Evolutionary conservation across 805 yeast species (phyloP), one percentile per base, ranked within the genome.

Genomic region (Candida namnaoensis): DNA sequence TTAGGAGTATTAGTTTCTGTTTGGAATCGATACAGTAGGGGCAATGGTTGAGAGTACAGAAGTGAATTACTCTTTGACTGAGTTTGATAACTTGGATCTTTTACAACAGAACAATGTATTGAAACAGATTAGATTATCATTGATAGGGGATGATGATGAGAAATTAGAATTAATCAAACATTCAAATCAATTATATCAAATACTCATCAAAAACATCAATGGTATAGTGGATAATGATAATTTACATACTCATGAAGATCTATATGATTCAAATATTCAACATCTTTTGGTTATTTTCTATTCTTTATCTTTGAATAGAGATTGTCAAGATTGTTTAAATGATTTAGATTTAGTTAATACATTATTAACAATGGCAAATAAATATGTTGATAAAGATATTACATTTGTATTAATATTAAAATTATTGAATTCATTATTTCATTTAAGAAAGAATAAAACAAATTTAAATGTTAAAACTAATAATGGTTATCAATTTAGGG

Each of bases 131-230:
- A 41, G 56, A 13, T 45, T 52, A 19, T 44, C 50, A 10, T 44
- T 52, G 30, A 48, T 52, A 28, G 56, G 56, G 10, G 56, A 52
- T 37, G 53, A 48, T 11, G 56, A 50, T 28, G 50, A 44, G 44
- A 52, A 52, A 39, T 25, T 24, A 15, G 39, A 39, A 8, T 32
- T 43, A 5, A 4, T 43, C 32, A n/a, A 30, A 15, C 38, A 38
- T 6, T 13, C 25, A 7, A 25, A 28, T 9, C 35, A 38, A 8
- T 14, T 40, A 4, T 34, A 38, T 5, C 25, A 38, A 9, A 11
- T 37, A 1, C 34, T 41, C 4, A 6, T 9, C 23, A 34, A 34
- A 2, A 10, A 8, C 35, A 15, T 30, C 13, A 15, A 26, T 10
- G 28, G 28, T 19, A 26, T 26, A 26, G 28, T 2, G 10, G 7